Conservation (phyloP, 495 filamentous ascomycete species). For the Penicillium tannophilum region DNA sequence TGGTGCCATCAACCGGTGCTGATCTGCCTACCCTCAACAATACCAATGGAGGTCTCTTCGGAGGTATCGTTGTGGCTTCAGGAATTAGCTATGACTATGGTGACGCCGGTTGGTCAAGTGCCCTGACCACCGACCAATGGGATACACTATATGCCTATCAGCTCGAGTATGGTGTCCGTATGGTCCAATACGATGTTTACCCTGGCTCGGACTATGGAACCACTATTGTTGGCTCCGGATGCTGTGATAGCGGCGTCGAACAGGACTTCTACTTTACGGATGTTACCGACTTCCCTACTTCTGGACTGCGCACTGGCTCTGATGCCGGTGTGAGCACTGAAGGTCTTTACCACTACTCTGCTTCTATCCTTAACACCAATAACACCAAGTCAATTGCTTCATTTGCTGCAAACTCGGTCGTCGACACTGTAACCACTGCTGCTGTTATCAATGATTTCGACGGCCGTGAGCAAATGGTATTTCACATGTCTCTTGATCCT, state of each 20-base stretch:
- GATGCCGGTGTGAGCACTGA: conserved; percentile 53
- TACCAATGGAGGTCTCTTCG: conserved; percentile 54
- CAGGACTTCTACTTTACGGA: conserved; percentile 55
- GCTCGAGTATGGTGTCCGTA: conserved; percentile 57
- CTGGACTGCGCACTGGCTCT: conserved; percentile 51
- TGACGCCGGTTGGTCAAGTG: conserved; percentile 50
- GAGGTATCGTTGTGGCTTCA: conserved; percentile 57
- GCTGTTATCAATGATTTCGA: conserved; percentile 63
- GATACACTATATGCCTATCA: conserved; percentile 59
- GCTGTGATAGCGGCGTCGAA: conserved; percentile 52
- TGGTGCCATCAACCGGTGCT: conserved; percentile 55
- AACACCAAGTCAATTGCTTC: conserved; percentile 56
- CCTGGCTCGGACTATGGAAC: conserved; percentile 55
- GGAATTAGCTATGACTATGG: conserved; percentile 60
- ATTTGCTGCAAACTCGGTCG: conserved; percentile 45
- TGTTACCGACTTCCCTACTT: conserved; percentile 48
- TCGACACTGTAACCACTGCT: conserved; percentile 40
- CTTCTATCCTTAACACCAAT: conserved; percentile 53
- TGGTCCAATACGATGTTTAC: conserved; percentile 62
- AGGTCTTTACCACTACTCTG: conserved; percentile 61
- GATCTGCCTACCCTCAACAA: conserved; percentile 54
- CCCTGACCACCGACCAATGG: conserved; percentile 60
- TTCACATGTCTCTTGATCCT: conserved; percentile 58
- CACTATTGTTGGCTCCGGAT: conserved; percentile 38
- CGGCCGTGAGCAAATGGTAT: conserved; percentile 63